A percentile compares a stretch with the other conserved stretches of the same genome.
phyloP scores from a whole-genome alignment of 352 stramenopile species.

The Phytophthora aleatoria region DNA sequence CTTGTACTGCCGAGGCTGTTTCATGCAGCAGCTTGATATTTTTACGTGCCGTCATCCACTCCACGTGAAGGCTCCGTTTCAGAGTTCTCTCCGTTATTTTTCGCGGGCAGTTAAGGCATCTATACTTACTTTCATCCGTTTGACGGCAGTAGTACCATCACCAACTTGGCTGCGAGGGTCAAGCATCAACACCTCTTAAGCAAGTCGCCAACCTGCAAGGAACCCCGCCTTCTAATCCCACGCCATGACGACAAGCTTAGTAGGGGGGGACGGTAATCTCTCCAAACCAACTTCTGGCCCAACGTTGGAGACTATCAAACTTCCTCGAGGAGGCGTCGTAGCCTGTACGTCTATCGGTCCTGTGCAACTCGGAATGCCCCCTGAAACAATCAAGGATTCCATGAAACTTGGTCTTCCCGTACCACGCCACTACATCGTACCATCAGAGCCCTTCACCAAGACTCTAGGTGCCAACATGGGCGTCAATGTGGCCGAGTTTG shows the following conservation, averaged over 20 bases:
- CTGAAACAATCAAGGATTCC: slow-evolving; percentile 97
- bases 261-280: slow-evolving; percentile 15
- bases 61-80: slow-evolving; percentile 25
- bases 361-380: slow-evolving; percentile 93
- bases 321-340: slow-evolving; percentile 77
- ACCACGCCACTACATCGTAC: slow-evolving; percentile 95
- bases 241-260: slow-evolving; percentile 31
- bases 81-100: slow-evolving; percentile 34
- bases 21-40: slow-evolving; percentile 20
- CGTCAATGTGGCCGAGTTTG: slow-evolving; percentile 97
- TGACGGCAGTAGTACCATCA: slow-evolving; percentile 15
- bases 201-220: neutral
- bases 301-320: slow-evolving; percentile 64
- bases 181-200: slow-evolving; percentile 1
- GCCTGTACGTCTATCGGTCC: slow-evolving; percentile 79
- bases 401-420: slow-evolving; percentile 94
- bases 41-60: slow-evolving; percentile 11
- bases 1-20: neutral
- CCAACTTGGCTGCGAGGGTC: neutral
- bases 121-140: slow-evolving; percentile 35
- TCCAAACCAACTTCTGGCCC: slow-evolving; percentile 8
- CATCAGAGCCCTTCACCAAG: slow-evolving; percentile 94
- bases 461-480: slow-evolving; percentile 94
- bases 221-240: slow-evolving; percentile 1
- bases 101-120: slow-evolving; percentile 8